These are phyloP conservation scores for Aureobasidium musti DNA, from an alignment of 2,329 filamentous ascomycete species.

Conservation along the genomic window DNA sequence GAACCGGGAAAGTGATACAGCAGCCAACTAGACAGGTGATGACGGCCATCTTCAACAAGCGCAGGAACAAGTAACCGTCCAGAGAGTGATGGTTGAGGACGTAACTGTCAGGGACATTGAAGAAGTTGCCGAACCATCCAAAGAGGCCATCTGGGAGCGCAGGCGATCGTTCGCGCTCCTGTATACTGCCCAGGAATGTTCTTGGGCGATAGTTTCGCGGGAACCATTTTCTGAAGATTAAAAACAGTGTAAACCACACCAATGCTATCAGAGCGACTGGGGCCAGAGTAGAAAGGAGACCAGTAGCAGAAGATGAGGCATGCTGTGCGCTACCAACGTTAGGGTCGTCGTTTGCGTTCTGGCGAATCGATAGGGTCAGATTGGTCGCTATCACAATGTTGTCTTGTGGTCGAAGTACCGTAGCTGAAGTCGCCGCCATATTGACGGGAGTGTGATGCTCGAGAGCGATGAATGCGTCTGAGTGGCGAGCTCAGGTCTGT, in stretches of 20 bases:
- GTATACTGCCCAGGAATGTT: slow-evolving; percentile 50
- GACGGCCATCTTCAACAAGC: slow-evolving; percentile 77
- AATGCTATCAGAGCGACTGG: slow-evolving; percentile 42
- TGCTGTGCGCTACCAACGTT: slow-evolving; percentile 33
- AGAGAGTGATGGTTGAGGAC: slow-evolving; percentile 88
- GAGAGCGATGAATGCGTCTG: background rate
- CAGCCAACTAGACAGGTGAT: slow-evolving; percentile 82
- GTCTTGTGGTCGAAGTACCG: slow-evolving; percentile 11
- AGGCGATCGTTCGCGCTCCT: slow-evolving; percentile 47
- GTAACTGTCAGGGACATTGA: slow-evolving; percentile 67
- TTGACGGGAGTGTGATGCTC: background rate
- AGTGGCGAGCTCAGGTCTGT: background rate
- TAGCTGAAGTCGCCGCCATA: slow-evolving; percentile 20
- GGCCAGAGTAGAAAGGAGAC: slow-evolving; percentile 42
- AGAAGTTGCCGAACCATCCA: slow-evolving; percentile 52
- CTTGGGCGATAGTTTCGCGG: slow-evolving; percentile 50
- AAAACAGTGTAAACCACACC: slow-evolving; percentile 44
- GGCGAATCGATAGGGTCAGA: background rate
- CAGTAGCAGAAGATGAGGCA: slow-evolving; percentile 38
- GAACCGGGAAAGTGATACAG: slow-evolving; percentile 79
- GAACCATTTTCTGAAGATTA: slow-evolving; percentile 47
- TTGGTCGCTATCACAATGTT: slow-evolving; percentile 12
- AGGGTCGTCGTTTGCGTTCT: slow-evolving; percentile 34
- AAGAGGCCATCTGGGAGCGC: slow-evolving; percentile 40
- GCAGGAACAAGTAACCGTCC: slow-evolving; percentile 87